phyloP scores from a whole-genome alignment of 768 basidiomycete genomes.

The Butyriboletus loyo region DNA sequence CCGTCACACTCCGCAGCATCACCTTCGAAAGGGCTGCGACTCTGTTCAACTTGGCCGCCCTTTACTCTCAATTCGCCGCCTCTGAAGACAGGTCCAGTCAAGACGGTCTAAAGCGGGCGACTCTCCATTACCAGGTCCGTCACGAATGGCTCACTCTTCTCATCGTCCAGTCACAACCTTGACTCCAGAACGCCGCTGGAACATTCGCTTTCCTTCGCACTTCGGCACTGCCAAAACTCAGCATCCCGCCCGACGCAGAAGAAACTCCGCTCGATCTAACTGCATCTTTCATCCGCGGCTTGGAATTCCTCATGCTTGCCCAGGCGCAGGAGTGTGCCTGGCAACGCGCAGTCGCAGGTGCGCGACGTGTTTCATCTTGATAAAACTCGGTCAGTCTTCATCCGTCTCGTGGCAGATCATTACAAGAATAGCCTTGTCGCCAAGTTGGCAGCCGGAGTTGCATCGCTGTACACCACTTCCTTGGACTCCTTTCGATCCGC shows the following conservation, averaged over 20 bases:
- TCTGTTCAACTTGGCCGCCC: conserved; percentile 81
- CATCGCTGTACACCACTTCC: conserved; percentile 62
- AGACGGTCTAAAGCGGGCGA: conserved; percentile 85
- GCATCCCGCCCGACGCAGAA: conserved; percentile 45
- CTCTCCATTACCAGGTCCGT: conserved; percentile 64
- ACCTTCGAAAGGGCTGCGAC: conserved; percentile 76
- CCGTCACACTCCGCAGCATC: conserved; percentile 69
- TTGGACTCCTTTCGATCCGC: conserved; percentile 43
- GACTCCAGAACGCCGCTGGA: conserved; percentile 64
- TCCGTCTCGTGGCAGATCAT: conserved; percentile 39
- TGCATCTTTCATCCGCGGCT: conserved; percentile 50
- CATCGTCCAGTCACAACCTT: conserved; percentile 13
- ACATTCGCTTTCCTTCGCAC: conserved; percentile 59
- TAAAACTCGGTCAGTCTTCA: neutral
- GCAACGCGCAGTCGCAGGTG: conserved; percentile 87
- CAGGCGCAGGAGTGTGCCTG: conserved; percentile 97
- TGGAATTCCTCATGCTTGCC: conserved; percentile 81
- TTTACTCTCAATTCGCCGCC: conserved; percentile 79
- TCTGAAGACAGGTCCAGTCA: conserved; percentile 63
- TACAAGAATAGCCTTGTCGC: conserved; percentile 83
- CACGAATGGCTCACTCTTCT: neutral
- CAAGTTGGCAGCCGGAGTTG: conserved; percentile 74
- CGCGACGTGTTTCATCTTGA: conserved; percentile 2
- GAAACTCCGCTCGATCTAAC: conserved; percentile 68
- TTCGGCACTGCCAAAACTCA: conserved; percentile 51